Conservation (phyloP, 164 flowering plant species). For the Hamamelis virginiana region DNA sequence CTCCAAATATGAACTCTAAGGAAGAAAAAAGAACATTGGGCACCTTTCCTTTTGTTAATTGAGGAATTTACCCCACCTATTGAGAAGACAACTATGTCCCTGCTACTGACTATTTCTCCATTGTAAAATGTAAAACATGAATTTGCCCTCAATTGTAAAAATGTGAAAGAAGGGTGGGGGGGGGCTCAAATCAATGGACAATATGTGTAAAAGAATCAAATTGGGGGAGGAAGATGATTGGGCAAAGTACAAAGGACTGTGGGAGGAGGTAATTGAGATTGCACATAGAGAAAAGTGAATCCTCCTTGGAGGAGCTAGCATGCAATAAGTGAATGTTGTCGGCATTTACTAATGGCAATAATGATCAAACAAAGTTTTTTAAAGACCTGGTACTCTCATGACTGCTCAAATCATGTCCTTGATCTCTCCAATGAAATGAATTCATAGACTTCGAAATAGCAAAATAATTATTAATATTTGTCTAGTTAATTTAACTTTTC, state of each 20-base stretch:
- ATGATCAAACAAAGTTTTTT: neutral
- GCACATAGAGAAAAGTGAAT: constrained; percentile 16
- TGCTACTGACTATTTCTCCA: neutral
- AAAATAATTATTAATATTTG: no score
- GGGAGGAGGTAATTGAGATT: neutral
- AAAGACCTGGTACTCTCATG: no score
- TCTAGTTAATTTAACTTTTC: no score
- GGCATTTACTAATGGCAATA: constrained; percentile 31
- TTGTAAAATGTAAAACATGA: neutral
- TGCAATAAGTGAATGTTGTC: constrained; percentile 29
- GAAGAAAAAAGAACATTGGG: neutral
- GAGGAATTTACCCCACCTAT: no score
- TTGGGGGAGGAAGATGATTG: neutral
- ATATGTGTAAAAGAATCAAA: neutral
- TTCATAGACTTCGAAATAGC: no score
- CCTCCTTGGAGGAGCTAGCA: constrained; percentile 19
- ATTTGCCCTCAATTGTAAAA: neutral
- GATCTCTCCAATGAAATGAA: no score
- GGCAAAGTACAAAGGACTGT: constrained; percentile 6
- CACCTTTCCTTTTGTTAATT: no score
- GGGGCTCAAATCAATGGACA: neutral
- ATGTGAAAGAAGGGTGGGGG: no score
- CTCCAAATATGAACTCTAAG: neutral
- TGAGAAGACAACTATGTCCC: no score
- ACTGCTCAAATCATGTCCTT: no score